phyloP scores from a whole-genome alignment of 2,329 filamentous ascomycete genomes.

The Colletotrichum australisinense region DNA sequence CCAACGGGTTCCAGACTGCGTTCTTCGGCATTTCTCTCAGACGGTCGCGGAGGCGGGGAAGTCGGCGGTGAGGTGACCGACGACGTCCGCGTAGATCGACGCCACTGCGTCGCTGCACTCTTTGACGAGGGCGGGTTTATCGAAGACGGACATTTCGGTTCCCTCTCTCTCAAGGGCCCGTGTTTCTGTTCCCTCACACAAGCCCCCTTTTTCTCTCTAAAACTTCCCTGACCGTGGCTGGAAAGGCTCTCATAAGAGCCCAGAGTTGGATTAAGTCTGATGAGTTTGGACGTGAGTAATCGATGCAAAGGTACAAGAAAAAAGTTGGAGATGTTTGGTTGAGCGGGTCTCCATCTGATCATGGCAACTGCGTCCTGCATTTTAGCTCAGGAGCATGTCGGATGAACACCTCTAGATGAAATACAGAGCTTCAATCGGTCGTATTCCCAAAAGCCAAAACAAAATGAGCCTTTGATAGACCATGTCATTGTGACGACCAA shows the following conservation, averaged over 20 bases:
- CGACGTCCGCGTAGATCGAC: constrained; percentile 3
- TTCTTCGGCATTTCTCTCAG: not conserved
- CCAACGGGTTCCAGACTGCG: not conserved
- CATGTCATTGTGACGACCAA: too few relatives aligned
- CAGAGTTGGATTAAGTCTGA: too few relatives aligned
- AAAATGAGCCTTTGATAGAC: too few relatives aligned
- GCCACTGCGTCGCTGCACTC: constrained; percentile 9
- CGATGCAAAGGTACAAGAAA: not conserved
- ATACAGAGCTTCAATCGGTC: too few relatives aligned
- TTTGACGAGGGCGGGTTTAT: constrained; percentile 3
- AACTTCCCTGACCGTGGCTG: too few relatives aligned
- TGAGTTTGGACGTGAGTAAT: too few relatives aligned
- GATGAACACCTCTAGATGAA: constrained; percentile 18
- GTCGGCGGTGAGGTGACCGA: not conserved
- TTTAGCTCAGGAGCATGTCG: not conserved
- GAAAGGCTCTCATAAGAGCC: too few relatives aligned
- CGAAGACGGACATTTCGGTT: constrained; percentile 1
- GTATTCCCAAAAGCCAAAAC: too few relatives aligned
- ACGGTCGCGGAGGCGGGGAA: not conserved
- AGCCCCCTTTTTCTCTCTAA: not conserved
- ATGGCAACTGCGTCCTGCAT: not conserved
- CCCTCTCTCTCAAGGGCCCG: not conserved
- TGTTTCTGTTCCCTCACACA: too few relatives aligned
- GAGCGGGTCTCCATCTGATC: constrained; percentile 28
- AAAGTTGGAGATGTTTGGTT: not conserved